These are phyloP conservation scores for Casuarina equisetifolia DNA, from an alignment of 306 rosid species.

Conservation along the genomic window DNA sequence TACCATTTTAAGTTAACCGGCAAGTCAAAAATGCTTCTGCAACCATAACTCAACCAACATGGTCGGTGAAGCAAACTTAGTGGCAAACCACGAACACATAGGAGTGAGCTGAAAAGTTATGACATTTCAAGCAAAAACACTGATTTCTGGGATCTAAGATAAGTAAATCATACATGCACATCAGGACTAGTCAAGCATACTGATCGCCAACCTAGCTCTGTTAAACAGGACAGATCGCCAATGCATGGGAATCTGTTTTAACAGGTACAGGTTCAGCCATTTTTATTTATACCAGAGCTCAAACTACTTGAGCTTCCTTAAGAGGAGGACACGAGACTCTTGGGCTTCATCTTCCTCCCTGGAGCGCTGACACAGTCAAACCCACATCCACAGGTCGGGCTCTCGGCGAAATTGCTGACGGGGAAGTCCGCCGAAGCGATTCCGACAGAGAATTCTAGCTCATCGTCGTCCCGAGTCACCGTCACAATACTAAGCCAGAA, in stretches of 20 bases:
- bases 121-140: neutral
- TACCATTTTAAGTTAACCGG: neutral
- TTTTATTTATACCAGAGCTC: neutral
- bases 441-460: constrained; percentile 56
- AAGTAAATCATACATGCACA: neutral
- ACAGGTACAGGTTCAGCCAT: neutral
- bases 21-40: neutral
- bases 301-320: neutral
- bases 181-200: neutral
- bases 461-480: constrained; percentile 36
- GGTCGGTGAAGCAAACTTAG: neutral
- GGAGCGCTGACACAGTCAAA: constrained; percentile 47
- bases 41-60: neutral
- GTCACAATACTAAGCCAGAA: constrained; percentile 47
- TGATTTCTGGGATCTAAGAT: neutral
- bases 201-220: neutral
- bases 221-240: neutral
- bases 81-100: neutral
- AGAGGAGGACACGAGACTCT: constrained; percentile 19
- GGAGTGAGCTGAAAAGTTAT: neutral
- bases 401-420: constrained; percentile 43
- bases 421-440: constrained; percentile 47
- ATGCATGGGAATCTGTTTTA: neutral
- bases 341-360: constrained; percentile 14
- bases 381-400: constrained; percentile 58